phyloP scores from a whole-genome alignment of 176 grass and related monocot genomes.

The Triticum aestivum region IWGSC_CS_RefSeq_v2.1 NC_057801.1:159291932-159292431 shows the following conservation, averaged over 20 bases:
- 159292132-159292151: constrained; percentile 45
- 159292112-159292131: constrained; percentile 69
- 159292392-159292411: too few species aligned
- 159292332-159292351: too few species aligned
- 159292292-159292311: neutral
- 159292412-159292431: too few species aligned
- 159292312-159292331: too few species aligned
- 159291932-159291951: constrained; percentile 60
- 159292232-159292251: neutral
- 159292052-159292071: constrained; percentile 44
- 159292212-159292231: constrained; percentile 56
- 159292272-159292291: constrained; percentile 18
- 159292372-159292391: too few species aligned
- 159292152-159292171: constrained; percentile 65
- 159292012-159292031: constrained; percentile 91
- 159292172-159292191: constrained; percentile 78
- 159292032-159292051: constrained; percentile 68
- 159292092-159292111: constrained; percentile 71
- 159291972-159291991: constrained; percentile 52
- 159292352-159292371: too few species aligned
- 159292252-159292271: neutral
- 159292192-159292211: constrained; percentile 83
- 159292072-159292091: constrained; percentile 65
- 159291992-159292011: constrained; percentile 55
- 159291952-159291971: constrained; percentile 55